phyloP scores from a whole-genome alignment of 345 rosid genomes.

The Moringa oleifera region DNA sequence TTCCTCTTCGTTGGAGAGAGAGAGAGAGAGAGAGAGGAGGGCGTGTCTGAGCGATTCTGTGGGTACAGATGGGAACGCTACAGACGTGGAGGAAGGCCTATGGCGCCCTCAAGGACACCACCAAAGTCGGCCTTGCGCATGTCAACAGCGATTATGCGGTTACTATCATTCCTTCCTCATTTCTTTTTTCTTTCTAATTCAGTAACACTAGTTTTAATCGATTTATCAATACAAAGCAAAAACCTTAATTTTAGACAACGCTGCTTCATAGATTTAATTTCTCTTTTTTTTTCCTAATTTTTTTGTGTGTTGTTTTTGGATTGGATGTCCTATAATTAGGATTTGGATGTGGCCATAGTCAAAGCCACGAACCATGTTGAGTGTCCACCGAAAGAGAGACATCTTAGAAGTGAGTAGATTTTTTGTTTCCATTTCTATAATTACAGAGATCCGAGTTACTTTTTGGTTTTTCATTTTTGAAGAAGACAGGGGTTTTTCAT shows the following conservation, averaged over 20 bases:
- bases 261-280: constrained; percentile 18
- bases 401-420: constrained; percentile 65
- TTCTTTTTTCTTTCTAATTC: not conserved
- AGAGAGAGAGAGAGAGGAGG: constrained; percentile 4
- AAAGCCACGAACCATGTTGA: constrained; percentile 98
- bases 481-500: constrained; percentile 5
- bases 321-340: constrained; percentile 38
- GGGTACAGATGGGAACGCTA: constrained; percentile 71
- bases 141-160: constrained; percentile 99
- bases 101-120: constrained; percentile 92
- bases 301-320: not conserved
- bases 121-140: constrained; percentile 99
- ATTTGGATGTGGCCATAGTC: constrained; percentile 95
- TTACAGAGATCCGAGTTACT: constrained; percentile 22
- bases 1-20: no score
- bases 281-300: constrained; percentile 7
- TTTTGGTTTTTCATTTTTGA: constrained; percentile 3
- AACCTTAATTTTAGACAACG: not conserved
- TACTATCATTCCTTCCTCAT: constrained; percentile 4
- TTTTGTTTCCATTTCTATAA: not conserved
- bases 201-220: not conserved
- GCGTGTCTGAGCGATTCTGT: constrained; percentile 38
- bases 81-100: constrained; percentile 95
- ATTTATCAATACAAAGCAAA: not conserved
- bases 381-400: constrained; percentile 96